phyloP scores from a whole-genome alignment of 2,329 filamentous ascomycete genomes.

The Penicillium olsonii region DNA sequence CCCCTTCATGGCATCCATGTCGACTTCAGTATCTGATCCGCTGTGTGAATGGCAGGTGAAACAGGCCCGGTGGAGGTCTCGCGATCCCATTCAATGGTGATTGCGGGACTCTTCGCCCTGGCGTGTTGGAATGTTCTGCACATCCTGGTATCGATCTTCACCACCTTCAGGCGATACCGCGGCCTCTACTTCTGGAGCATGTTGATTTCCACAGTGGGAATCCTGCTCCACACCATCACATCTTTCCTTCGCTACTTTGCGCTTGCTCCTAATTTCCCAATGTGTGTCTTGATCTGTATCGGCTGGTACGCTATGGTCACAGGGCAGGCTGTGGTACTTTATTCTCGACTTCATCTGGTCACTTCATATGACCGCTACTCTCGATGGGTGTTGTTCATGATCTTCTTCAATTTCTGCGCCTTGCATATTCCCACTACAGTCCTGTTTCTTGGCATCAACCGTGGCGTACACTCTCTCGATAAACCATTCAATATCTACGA shows the following conservation, averaged over 20 bases:
- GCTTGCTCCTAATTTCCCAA: not conserved
- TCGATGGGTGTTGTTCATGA: constrained; percentile 42
- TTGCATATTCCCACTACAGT: constrained; percentile 44
- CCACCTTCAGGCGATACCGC: constrained; percentile 19
- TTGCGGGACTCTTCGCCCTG: constrained; percentile 15
- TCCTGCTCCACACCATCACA: constrained; percentile 39
- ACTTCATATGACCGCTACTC: constrained; percentile 35
- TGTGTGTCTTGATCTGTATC: constrained; percentile 21
- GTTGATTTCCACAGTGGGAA: constrained; percentile 39
- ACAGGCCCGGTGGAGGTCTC: constrained; percentile 17
- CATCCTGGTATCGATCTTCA: constrained; percentile 20
- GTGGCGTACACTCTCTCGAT: constrained; percentile 27
- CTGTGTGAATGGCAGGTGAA: constrained; percentile 14
- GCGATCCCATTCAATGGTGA: constrained; percentile 18
- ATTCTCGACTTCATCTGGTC: constrained; percentile 47
- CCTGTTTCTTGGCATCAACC: constrained; percentile 33
- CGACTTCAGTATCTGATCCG: not conserved
- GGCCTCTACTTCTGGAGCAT: constrained; percentile 50
- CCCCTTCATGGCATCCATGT: not conserved
- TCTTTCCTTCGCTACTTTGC: constrained; percentile 23
- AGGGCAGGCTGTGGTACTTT: constrained; percentile 47
- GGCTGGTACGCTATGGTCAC: constrained; percentile 47
- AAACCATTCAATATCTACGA: constrained; percentile 43
- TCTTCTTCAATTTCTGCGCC: constrained; percentile 40
- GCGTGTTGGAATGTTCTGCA: constrained; percentile 20